Conservation (phyloP, 2,329 filamentous ascomycete genomes). For the Diaporthe citriasiana region DNA sequence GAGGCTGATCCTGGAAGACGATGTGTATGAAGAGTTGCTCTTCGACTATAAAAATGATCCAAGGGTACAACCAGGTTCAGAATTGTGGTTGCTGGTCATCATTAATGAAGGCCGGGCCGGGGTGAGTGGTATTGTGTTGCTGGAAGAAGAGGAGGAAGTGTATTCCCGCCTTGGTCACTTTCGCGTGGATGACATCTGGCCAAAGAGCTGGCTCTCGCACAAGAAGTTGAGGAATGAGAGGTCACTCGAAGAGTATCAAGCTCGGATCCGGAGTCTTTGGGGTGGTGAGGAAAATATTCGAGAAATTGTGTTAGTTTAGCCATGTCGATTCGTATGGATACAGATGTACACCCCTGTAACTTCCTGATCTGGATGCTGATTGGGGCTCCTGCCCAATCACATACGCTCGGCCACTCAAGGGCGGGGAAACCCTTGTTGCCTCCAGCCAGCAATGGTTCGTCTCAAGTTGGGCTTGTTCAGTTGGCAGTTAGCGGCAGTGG, state of each 20-base stretch:
- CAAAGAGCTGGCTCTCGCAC: too few species aligned
- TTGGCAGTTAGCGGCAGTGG: constrained; percentile 19
- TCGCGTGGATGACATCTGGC: too few species aligned
- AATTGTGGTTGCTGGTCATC: neutral
- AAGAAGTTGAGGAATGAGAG: too few species aligned
- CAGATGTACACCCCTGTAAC: constrained; percentile 16
- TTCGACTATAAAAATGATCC: neutral
- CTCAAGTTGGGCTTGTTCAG: neutral
- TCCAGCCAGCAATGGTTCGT: constrained; percentile 15
- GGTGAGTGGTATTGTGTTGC: neutral
- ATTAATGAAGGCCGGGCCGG: neutral
- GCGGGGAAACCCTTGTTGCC: constrained; percentile 1
- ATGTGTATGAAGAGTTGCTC: neutral
- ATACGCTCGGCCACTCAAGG: neutral
- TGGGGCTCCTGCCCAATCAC: constrained; percentile 32
- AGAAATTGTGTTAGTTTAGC: neutral
- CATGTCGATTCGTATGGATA: neutral
- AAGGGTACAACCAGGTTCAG: neutral
- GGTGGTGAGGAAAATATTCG: neutral
- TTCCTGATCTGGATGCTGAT: constrained; percentile 34
- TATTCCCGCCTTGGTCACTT: neutral
- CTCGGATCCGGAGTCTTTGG: neutral
- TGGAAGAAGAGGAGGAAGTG: neutral
- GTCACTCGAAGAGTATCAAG: too few species aligned
- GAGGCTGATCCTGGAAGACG: too few species aligned